Evolutionary conservation across 1,284 basidiomycete genomes (phyloP), one percentile per base, ranked within the genome.

Genomic region (Ganoderma multipileum): DNA sequence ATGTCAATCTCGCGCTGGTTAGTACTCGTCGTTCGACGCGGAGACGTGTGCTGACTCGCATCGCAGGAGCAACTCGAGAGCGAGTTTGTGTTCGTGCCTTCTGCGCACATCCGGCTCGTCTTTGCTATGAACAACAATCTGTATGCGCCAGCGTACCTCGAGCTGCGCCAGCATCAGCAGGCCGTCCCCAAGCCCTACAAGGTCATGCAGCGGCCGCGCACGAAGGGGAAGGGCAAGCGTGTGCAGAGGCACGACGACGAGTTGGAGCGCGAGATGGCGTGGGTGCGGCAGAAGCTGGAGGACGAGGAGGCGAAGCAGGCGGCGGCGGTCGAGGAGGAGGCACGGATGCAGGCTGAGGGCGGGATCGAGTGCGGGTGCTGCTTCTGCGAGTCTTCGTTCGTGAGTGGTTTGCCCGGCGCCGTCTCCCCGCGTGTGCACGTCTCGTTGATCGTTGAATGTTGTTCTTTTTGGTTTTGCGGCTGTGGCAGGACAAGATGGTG

Each of bases 341-440:
- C 30, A 18, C 26, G 59, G 57, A 6, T 70, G 61, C 52, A 67
- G 50, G 68, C 64, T 7, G 84, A 84, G 20, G 84, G 83, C 59
- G 90, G 89, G 2, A 86, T 94, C 55, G 92, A 95, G 75, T 96
- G 95, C 74, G 92, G 90, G 20, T 96, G 94, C 75, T 96, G 95
- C 79, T 96, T 95, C 76, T 82, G 86, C 5, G 82, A 82, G 3
- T 93, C 90, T 71, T 78, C 89, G 7, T 90, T 93, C 78, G 93
- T 95, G 77, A 72, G 93, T 81, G 36, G 72, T 20, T 54, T 44
- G 36, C 33, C 39, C n/a, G n/a, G 42, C 41, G 58, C 60, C 52
- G 55, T 52, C 30, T 39, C 44, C 23, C 11, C 2, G 38, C 12
- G 38, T 58, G 63, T 55, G 16, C 36, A 20, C n/a, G 18, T 33